A percentile compares a stretch with the other conserved stretches of the same genome.
Evolutionary conservation across 1,139 yeast species (phyloP).

Genomic region (Hansenula lynferdii): DNA sequence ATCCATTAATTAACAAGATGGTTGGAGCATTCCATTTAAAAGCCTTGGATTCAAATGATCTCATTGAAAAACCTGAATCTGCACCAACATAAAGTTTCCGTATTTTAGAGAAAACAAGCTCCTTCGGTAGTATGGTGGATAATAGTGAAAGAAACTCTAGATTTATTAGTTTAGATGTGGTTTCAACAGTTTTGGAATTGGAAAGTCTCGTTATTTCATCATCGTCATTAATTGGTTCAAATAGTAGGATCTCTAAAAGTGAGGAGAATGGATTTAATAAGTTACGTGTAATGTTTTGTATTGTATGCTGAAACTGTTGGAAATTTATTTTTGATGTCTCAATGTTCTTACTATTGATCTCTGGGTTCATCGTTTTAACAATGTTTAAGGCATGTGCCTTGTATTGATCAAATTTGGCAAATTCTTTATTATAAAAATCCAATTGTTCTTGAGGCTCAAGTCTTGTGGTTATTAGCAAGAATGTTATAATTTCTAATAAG

Average conservation of each 20-base stretch:
- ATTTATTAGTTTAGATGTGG: slow-evolving; percentile 26
- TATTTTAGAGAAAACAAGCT: slow-evolving; percentile 37
- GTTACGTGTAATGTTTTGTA: slow-evolving; percentile 31
- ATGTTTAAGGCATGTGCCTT: slow-evolving; percentile 28
- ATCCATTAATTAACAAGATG: slow-evolving; percentile 62
- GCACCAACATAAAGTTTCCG: slow-evolving; percentile 70
- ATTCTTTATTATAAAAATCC: slow-evolving; percentile 10
- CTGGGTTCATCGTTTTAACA: slow-evolving; percentile 40
- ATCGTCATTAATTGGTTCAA: slow-evolving; percentile 2
- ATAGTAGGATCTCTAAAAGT: slow-evolving; percentile 34
- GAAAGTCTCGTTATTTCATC: slow-evolving; percentile 6
- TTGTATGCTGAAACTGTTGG: slow-evolving; percentile 30
- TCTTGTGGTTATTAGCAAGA: slow-evolving; percentile 35
- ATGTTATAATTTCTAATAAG: slow-evolving; percentile 36
- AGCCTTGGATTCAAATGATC: slow-evolving; percentile 78
- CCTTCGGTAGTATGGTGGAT: slow-evolving; percentile 26
- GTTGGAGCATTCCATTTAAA: slow-evolving; percentile 93
- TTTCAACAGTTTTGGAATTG: slow-evolving; percentile 12
- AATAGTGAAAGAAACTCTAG: slow-evolving; percentile 28
- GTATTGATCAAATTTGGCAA: slow-evolving; percentile 20
- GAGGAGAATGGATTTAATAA: slow-evolving; percentile 34
- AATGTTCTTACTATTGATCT: slow-evolving; percentile 24
- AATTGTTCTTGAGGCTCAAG: slow-evolving; percentile 25
- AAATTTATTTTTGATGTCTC: slow-evolving; percentile 26
- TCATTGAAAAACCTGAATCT: slow-evolving; percentile 70